Percentiles rank a stretch among this genome's conserved stretches.
Evolutionary conservation across 176 grass and related monocot genomes (phyloP).

Genomic region (Panicum miliaceum): DNA sequence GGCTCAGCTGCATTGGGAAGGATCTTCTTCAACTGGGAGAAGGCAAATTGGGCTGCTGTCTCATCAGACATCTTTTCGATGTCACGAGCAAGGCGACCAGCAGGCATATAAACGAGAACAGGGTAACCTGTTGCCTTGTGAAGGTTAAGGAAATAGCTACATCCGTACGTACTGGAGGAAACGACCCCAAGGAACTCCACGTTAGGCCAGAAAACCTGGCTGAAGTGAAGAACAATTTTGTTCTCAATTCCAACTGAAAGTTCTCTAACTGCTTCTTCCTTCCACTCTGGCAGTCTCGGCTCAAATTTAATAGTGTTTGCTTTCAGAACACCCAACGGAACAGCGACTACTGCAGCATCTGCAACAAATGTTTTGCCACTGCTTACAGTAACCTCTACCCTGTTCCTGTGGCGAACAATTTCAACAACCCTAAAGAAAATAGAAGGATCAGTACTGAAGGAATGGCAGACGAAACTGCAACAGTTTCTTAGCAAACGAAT

Average conservation of each 20-base stretch:
- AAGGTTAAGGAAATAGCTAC: slow-evolving; percentile 99
- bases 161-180: slow-evolving; percentile 84
- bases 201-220: slow-evolving; percentile 97
- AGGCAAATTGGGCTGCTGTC: slow-evolving; percentile 87
- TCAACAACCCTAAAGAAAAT: slow-evolving; percentile 67
- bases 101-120: slow-evolving; percentile 99
- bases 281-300: slow-evolving; percentile 87
- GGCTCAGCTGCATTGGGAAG: slow-evolving; percentile 89
- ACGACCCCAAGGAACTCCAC: slow-evolving; percentile 97
- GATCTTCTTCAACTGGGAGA: slow-evolving; percentile 84
- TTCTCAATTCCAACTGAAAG: slow-evolving; percentile 87
- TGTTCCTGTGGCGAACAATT: slow-evolving; percentile 81
- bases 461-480: slow-evolving; percentile 1
- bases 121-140: slow-evolving; percentile 92
- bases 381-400: slow-evolving; percentile 88
- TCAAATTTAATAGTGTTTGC: slow-evolving; percentile 78
- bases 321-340: slow-evolving; percentile 90
- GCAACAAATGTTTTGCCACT: slow-evolving; percentile 86
- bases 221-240: slow-evolving; percentile 93
- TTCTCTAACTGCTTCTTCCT: slow-evolving; percentile 83
- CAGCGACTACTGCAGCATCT: slow-evolving; percentile 76
- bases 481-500: not conserved
- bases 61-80: slow-evolving; percentile 94
- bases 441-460: slow-evolving; percentile 41
- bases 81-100: slow-evolving; percentile 84